These are phyloP conservation scores for Naganishia sp. DNA, from an alignment of 1,284 basidiomycete species.

Conservation along the genomic window DNA sequence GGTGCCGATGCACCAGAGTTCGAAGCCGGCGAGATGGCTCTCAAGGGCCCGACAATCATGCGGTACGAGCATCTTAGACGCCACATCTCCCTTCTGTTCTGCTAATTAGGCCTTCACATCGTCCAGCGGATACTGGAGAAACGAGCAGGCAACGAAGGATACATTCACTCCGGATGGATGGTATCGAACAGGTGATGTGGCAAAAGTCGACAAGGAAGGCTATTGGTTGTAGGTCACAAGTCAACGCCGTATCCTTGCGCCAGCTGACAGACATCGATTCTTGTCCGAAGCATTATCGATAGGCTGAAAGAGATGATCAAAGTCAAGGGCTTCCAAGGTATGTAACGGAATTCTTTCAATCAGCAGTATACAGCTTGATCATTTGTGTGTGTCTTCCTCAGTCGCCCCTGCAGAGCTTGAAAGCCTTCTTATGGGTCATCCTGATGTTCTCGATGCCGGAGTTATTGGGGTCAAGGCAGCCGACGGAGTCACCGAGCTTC, in stretches of 20 bases:
- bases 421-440: slow-evolving; percentile 68
- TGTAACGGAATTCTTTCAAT: too few relatives aligned
- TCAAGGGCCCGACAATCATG: slow-evolving; percentile 76
- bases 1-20: slow-evolving; percentile 56
- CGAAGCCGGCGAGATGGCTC: slow-evolving; percentile 75
- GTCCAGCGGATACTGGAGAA: slow-evolving; percentile 60
- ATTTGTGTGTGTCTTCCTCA: slow-evolving; percentile 38
- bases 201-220: slow-evolving; percentile 64
- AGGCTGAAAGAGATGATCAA: slow-evolving; percentile 78
- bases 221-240: slow-evolving; percentile 47
- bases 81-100: not conserved
- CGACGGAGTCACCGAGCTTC: slow-evolving; percentile 71
- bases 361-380: too few relatives aligned
- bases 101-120: not conserved
- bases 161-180: slow-evolving; percentile 70
- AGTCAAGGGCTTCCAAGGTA: slow-evolving; percentile 59
- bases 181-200: slow-evolving; percentile 84
- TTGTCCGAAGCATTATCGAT: slow-evolving; percentile 48
- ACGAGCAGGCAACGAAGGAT: slow-evolving; percentile 64
- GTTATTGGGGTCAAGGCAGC: slow-evolving; percentile 69
- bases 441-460: slow-evolving; percentile 68
- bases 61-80: slow-evolving; percentile 57
- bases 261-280: not conserved
- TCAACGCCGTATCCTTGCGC: not conserved
- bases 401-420: slow-evolving; percentile 84